phyloP scores from a whole-genome alignment of 2,329 filamentous ascomycete genomes.

The Pyrenochaeta sp. region DNA sequence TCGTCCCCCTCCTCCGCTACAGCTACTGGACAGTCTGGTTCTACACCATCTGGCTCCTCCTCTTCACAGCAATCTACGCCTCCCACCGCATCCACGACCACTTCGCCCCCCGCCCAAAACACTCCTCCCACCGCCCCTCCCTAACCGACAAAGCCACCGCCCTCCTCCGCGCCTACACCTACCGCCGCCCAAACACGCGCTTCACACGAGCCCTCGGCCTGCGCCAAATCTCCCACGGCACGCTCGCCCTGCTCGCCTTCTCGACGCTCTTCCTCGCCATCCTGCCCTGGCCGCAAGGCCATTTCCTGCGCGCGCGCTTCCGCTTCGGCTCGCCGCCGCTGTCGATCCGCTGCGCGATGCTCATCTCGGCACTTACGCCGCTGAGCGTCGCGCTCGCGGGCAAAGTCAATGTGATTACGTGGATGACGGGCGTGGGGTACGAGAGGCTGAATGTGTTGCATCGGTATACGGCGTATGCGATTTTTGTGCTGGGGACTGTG shows the following conservation, averaged over 20 bases:
- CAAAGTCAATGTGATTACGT: slow-evolving; percentile 39
- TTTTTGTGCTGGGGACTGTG: slow-evolving; percentile 29
- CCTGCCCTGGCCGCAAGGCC: slow-evolving; percentile 24
- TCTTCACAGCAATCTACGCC: slow-evolving; percentile 13
- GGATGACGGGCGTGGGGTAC: slow-evolving; percentile 38
- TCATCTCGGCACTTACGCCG: slow-evolving; percentile 37
- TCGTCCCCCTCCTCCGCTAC: slow-evolving; percentile 16
- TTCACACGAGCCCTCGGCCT: slow-evolving; percentile 17
- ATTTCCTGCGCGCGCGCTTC: slow-evolving; percentile 22
- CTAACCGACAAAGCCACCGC: slow-evolving; percentile 9
- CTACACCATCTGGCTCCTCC: slow-evolving; percentile 18
- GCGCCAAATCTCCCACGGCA: slow-evolving; percentile 18
- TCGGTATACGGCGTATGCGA: slow-evolving; percentile 23
- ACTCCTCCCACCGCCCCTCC: not conserved
- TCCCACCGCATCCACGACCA: slow-evolving; percentile 9
- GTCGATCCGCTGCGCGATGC: slow-evolving; percentile 32
- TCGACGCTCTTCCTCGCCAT: slow-evolving; percentile 20
- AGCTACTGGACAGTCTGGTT: slow-evolving; percentile 23
- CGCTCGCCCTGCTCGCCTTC: slow-evolving; percentile 16
- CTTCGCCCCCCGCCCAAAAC: not conserved
- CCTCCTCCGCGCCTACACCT: slow-evolving; percentile 15
- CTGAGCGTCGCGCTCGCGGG: slow-evolving; percentile 34
- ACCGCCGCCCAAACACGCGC: slow-evolving; percentile 20
- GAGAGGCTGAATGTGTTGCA: slow-evolving; percentile 39
- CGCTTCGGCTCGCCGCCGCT: slow-evolving; percentile 33